A percentile compares a stretch with the other conserved stretches of the same genome.
Evolutionary conservation across 2,329 filamentous ascomycete genomes (phyloP).

Genomic region (Verticillium nubilum): DNA sequence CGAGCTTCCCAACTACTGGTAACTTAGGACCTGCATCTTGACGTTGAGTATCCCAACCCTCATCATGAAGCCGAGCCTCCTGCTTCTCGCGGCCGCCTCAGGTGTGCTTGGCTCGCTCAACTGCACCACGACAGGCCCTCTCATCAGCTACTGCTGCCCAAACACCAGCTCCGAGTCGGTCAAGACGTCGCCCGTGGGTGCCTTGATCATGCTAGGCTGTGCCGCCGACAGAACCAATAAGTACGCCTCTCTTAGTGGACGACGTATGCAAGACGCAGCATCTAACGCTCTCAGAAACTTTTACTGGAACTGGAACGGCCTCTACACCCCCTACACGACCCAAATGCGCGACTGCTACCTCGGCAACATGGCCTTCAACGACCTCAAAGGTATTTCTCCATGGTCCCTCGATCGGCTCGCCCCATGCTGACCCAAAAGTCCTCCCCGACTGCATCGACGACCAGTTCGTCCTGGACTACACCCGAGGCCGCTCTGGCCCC

Average conservation of each 20-base stretch:
- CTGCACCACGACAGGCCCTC: conserved; percentile 7
- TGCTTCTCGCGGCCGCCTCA: conserved; percentile 1
- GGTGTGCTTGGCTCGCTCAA: conserved; percentile 12
- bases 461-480: conserved; percentile 11
- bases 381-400: conserved; percentile 8
- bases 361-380: conserved; percentile 9
- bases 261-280: background rate
- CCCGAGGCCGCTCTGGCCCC: conserved; percentile 9
- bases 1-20: too few relatives aligned
- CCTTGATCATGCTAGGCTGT: conserved; percentile 11
- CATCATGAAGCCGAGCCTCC: conserved; percentile 3
- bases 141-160: conserved; percentile 13
- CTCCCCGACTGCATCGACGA: conserved; percentile 11
- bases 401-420: background rate
- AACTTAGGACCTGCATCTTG: background rate
- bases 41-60: background rate
- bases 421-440: background rate
- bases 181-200: conserved; percentile 7
- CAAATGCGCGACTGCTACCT: conserved; percentile 11
- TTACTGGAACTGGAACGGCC: conserved; percentile 14
- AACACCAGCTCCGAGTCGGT: conserved; percentile 10
- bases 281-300: conserved; percentile 3
- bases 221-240: conserved; percentile 11
- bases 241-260: background rate
- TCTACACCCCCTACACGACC: conserved; percentile 11